Evolutionary conservation across 345 rosid genomes (phyloP), one percentile per base, ranked within the genome.

Genomic region (Kernera saxatilis): DNA sequence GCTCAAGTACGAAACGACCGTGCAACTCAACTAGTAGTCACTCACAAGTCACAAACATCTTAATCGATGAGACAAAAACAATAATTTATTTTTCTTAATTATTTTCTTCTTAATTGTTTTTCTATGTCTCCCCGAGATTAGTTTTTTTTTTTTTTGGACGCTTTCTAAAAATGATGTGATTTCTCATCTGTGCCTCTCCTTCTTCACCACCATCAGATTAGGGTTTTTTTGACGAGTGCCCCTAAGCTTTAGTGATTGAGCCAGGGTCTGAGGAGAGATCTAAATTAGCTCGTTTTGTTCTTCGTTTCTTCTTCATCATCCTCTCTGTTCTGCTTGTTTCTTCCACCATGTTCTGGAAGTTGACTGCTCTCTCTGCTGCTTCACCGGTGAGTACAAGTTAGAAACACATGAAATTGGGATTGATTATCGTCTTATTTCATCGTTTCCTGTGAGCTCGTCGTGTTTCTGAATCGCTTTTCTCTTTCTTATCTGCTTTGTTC

Each of bases 271-370:
- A 22, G 22, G 13, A 67, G 40, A 84, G 90, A 85, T 90, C 97
- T 71, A 64, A 64, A 69, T 33, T 71, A 17, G 46, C 71, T 67
- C 53, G 37, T 27, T 21, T 46, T 58, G 27, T 15, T 51, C 27
- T 23, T 45, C 45, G 44, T 18, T 3, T 68, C 67, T 14, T 45
- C 32, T 10, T 48, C 60, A 35, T 60, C 46, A 59, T 67, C 64
- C 64, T 67, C 25, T 50, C 57, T 67, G 19, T 62, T 27, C 36
- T 14, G 6, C 5, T 67, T 18, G 21, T 49, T 48, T 57, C 46
- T 26, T 57, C 70, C 56, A 59, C 80, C 80, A 94, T 94, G 99
- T 94, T 94, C 49, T 94, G 99, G 99, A 94, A 91, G 86, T 90
- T 94, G 74, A 77, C 98, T 36, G 71, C 88, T 74, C 81, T 94